Base-by-base conservation (phyloP, 495 filamentous ascomycete genomes). In the Penicillium arizonense region DNA sequence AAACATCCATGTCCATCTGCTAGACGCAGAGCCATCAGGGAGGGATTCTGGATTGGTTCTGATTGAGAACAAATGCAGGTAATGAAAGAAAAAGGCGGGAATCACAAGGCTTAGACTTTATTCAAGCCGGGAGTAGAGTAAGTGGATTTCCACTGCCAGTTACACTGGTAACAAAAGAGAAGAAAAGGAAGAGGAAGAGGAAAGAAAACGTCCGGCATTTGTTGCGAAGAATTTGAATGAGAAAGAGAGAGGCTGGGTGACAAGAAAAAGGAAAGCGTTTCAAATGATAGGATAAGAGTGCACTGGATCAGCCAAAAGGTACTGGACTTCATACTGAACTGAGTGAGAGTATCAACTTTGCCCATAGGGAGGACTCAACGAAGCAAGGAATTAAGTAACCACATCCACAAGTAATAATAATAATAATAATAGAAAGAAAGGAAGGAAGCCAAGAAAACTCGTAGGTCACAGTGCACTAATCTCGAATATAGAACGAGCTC, bases 391-490 rank as follows among this genome's bases (percentile, higher is more conserved):
- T 64, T 59, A 57, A 70, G 66, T 68, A 68, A 68, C 55, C 68
- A 66, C 62, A 57, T 54, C 50, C 50, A 54, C 62, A 55, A 67
- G 51, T 56, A 62, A 61, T 61, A 70, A 62, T 67, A 67, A 49
- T 67, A 67, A 49, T 68, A 68, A 46, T 68, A 65, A 58, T 52
- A 69, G 55, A 62, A 58, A 52, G 61, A 55, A 54, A 59, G 54
- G 58, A 61, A 52, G 43, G 48, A 64, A 63, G 53, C 47, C 40
- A 59, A 62, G 49, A 64, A 67, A 61, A 44, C 56, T 70, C 65
- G 64, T 65, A 67, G 60, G 52, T 67, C 63, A 67, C 63, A 67
- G 63, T 64, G 61, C 63, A 68, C 50, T 61, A 61, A 61, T 60
- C 61, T 68, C 58, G 63, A 64, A 64, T 64, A 68, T 63, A 72